Evolutionary conservation across 1,284 basidiomycete species (phyloP).

Genomic region (Heterobasidion occidentale): DNA sequence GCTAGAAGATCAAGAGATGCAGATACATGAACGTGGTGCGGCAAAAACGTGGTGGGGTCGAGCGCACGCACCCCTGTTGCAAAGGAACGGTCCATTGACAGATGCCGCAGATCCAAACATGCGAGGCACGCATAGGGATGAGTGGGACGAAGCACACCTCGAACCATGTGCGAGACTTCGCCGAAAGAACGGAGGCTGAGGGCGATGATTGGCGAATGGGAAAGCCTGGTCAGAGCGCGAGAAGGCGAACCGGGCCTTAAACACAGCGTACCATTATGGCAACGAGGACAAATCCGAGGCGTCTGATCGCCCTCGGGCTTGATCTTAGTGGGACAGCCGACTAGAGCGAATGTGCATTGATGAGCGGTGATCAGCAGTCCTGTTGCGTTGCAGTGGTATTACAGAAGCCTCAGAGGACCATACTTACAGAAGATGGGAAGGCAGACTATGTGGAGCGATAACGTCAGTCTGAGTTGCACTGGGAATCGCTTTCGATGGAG

Average conservation of each 20-base stretch:
- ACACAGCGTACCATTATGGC: slow-evolving; percentile 33
- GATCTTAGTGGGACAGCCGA: slow-evolving; percentile 40
- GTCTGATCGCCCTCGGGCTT: slow-evolving; percentile 33
- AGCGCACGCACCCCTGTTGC: slow-evolving; percentile 31
- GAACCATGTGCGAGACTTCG: slow-evolving; percentile 44
- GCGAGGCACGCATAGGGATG: slow-evolving; percentile 34
- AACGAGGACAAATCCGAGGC: slow-evolving; percentile 39
- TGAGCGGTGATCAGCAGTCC: too few relatives aligned
- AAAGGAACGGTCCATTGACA: slow-evolving; percentile 40
- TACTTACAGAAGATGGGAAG: slow-evolving; percentile 39
- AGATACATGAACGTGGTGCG: not conserved
- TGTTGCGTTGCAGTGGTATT: not conserved
- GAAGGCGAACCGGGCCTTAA: not conserved
- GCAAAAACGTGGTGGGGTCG: not conserved
- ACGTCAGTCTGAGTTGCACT: not conserved
- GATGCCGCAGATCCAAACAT: slow-evolving; percentile 44
- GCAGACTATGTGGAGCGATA: slow-evolving; percentile 28
- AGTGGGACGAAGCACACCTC: slow-evolving; percentile 45
- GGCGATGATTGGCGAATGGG: not conserved
- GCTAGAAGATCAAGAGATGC: slow-evolving; percentile 16
- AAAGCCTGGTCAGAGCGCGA: not conserved
- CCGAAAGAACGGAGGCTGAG: slow-evolving; percentile 35
- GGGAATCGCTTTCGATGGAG: too few relatives aligned
- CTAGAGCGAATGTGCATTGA: slow-evolving; percentile 18
- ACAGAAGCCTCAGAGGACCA: not conserved